Percentiles rank a stretch among this genome's conserved stretches.
Evolutionary conservation across 1,284 basidiomycete genomes (phyloP).

Genomic region (Ceratobasidium sp.): DNA sequence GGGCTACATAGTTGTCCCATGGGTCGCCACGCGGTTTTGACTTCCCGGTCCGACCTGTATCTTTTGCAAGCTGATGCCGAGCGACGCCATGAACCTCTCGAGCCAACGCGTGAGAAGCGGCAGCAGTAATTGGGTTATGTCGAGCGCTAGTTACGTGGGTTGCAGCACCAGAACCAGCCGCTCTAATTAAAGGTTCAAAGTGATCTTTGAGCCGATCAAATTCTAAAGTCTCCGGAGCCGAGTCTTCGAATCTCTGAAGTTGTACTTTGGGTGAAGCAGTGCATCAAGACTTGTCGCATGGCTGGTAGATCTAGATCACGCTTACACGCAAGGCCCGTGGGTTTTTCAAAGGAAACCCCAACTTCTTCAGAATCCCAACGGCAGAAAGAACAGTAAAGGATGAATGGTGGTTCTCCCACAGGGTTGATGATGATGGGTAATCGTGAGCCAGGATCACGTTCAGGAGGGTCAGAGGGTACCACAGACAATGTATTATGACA

Average conservation of each 20-base stretch:
- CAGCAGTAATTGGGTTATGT: slow-evolving; percentile 84
- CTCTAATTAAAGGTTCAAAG: slow-evolving; percentile 82
- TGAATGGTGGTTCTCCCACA: slow-evolving; percentile 87
- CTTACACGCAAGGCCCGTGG: slow-evolving; percentile 90
- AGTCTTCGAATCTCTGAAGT: slow-evolving; percentile 87
- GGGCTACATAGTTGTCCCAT: slow-evolving; percentile 45
- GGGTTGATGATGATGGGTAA: slow-evolving; percentile 65
- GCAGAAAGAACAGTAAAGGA: slow-evolving; percentile 91
- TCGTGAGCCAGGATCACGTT: slow-evolving; percentile 65
- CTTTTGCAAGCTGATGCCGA: slow-evolving; percentile 19
- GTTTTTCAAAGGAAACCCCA: slow-evolving; percentile 94
- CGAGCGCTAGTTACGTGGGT: slow-evolving; percentile 69
- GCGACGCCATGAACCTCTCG: slow-evolving; percentile 66
- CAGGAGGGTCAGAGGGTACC: slow-evolving; percentile 86
- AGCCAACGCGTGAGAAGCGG: slow-evolving; percentile 83
- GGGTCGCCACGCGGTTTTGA: slow-evolving; percentile 46
- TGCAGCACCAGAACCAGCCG: slow-evolving; percentile 60
- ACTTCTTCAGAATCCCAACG: slow-evolving; percentile 94
- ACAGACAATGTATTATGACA: slow-evolving; percentile 90
- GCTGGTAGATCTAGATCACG: slow-evolving; percentile 28
- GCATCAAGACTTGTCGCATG: slow-evolving; percentile 35
- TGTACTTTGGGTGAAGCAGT: slow-evolving; percentile 70
- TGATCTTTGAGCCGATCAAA: slow-evolving; percentile 94
- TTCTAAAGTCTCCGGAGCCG: slow-evolving; percentile 85
- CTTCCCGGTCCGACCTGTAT: slow-evolving; percentile 33